phyloP scores from a whole-genome alignment of 192 early-diverging fungal species.

The Linnemannia exigua region DNA sequence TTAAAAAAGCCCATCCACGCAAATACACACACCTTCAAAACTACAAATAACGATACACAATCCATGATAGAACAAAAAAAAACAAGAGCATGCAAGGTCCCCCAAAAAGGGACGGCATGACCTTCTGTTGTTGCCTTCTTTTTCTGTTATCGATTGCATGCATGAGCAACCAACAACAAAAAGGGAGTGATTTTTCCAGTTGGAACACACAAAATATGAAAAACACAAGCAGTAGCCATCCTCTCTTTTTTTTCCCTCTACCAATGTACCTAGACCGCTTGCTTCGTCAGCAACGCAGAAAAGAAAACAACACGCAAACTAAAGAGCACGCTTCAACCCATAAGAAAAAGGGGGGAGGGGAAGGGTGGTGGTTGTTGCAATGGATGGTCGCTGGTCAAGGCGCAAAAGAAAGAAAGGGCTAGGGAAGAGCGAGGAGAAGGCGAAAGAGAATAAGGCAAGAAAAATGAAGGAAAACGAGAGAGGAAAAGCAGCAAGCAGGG shows the following conservation, averaged over 20 bases:
- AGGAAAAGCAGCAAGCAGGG: neutral
- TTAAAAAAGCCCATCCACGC: neutral
- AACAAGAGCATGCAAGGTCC: neutral
- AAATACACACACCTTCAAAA: neutral
- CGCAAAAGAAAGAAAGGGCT: neutral
- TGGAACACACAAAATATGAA: neutral
- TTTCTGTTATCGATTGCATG: constrained; percentile 3
- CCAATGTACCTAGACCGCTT: neutral
- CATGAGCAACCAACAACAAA: neutral
- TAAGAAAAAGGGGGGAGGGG: neutral
- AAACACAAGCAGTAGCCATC: neutral
- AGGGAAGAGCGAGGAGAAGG: neutral
- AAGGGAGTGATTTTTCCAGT: neutral
- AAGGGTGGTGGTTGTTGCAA: neutral
- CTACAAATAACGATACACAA: neutral
- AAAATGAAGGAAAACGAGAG: neutral
- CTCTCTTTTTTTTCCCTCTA: neutral
- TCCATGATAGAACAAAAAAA: neutral
- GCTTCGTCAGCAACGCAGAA: neutral
- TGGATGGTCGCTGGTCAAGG: neutral
- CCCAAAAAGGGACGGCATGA: neutral
- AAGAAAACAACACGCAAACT: neutral
- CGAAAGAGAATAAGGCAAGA: neutral
- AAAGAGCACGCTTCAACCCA: neutral
- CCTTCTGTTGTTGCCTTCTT: neutral